These are phyloP conservation scores for Forsythia viridissima DNA, from an alignment of 257 asterid species.

Conservation along the genomic window DNA sequence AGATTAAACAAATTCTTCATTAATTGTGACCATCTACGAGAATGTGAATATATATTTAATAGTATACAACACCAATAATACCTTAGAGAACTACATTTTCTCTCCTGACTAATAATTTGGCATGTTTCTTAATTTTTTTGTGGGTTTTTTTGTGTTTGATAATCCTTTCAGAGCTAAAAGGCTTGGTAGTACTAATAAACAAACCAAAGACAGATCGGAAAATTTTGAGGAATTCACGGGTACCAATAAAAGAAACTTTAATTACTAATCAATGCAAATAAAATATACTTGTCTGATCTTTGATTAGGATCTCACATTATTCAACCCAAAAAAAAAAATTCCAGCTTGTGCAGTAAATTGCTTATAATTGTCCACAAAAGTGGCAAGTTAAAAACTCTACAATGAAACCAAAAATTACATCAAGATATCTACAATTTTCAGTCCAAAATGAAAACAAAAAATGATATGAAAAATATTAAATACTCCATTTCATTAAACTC, in stretches of 20 bases:
- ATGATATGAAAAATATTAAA: neutral
- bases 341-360: neutral
- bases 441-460: neutral
- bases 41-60: too few species aligned
- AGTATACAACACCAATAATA: too few species aligned
- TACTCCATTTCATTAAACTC: neutral
- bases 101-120: slow-evolving; percentile 31
- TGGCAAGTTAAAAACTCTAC: neutral
- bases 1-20: too few species aligned
- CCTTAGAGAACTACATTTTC: slow-evolving; percentile 9
- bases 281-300: too few species aligned
- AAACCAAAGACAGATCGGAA: slow-evolving; percentile 27
- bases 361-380: neutral
- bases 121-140: slow-evolving; percentile 23
- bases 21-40: too few species aligned
- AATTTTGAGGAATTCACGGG: slow-evolving; percentile 36
- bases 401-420: neutral
- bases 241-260: slow-evolving; percentile 17
- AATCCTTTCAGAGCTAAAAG: slow-evolving; percentile 27
- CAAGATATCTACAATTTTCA: neutral
- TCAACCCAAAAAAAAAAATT: neutral
- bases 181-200: slow-evolving; percentile 20
- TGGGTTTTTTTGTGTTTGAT: slow-evolving; percentile 23
- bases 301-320: neutral
- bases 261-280: neutral